Evolutionary conservation across 352 stramenopile species (phyloP), one percentile per base, ranked within the genome.

Genomic region (Aphanomyces cochlioides): DNA sequence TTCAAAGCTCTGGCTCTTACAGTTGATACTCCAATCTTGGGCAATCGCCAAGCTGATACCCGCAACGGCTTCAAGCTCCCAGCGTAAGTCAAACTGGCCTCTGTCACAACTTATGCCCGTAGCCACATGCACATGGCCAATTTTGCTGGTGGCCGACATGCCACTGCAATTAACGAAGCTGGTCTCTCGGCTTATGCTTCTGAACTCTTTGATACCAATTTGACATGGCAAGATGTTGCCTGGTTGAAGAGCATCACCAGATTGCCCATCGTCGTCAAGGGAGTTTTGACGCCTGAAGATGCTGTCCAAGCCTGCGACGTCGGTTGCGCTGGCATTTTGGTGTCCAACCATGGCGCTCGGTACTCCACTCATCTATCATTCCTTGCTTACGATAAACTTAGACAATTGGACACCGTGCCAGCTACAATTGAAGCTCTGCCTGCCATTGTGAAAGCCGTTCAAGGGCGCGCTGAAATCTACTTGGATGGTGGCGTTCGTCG

Each of bases 1-100:
- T 97, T 94, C 73, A 97, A 96, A 69, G 97, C 97, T 57, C 90
- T 97, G 65, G 95, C 97, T 48, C 79, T 98, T 7, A 98, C 96
- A 7, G 95, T 98, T 15, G 96, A 98, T 75, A 97, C 97, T 67
- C 97, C 96, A 4, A 93, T 96, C 87, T 93, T 98, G 34, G 96
- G 96, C 43, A 96, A 98, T 73, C 87, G 96, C 37, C 95, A 99
- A 74, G 80, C 93, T 34, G 96, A 99, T 73, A 94, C 98, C 66
- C 91, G 96, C 59, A 98, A 98, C 81, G 78, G 79, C 67, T 97
- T 97, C 75, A 87, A 84, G 47, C 74, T 97, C 34, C 88, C 90
- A 0, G 74, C 72, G n/a, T 88, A 96, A 72, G 68, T 81, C 38
- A 75, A 66, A 17, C 73, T 81, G 67, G 71, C 61, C 39, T 17